Percentiles rank a stretch among this genome's conserved stretches.
phyloP scores from a whole-genome alignment of 345 rosid species.

The Corymbia maculata region DNA sequence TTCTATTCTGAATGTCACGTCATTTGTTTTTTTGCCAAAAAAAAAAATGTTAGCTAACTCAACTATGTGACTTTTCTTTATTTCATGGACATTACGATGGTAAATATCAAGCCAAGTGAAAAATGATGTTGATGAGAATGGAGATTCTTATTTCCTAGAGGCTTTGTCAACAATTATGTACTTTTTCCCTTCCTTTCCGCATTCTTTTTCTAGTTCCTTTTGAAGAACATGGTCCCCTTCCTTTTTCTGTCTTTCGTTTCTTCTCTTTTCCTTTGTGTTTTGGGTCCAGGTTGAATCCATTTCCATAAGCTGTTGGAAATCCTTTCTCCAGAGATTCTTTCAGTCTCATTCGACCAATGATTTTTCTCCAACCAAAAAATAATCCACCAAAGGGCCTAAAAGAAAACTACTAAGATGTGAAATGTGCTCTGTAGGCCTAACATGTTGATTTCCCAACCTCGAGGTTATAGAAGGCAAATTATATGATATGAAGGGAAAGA shows the following conservation, averaged over 20 bases:
- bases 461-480: background rate
- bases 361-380: background rate
- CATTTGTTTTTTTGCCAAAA: background rate
- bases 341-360: background rate
- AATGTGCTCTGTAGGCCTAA: background rate
- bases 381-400: background rate
- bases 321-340: background rate
- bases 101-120: background rate
- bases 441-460: background rate
- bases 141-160: background rate
- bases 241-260: background rate
- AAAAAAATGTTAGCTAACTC: background rate
- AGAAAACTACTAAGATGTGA: background rate
- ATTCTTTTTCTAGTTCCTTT: background rate
- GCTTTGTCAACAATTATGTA: background rate
- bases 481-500: background rate
- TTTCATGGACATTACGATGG: background rate
- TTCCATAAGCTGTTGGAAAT: background rate
- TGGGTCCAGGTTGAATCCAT: background rate
- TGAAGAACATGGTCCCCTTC: background rate
- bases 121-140: background rate
- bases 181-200: background rate
- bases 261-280: background rate
- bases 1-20: conserved; percentile 60
- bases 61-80: background rate